Evolutionary conservation across 805 yeast genomes (phyloP), one percentile per base, ranked within the genome.

Genomic region (Hanseniaspora valbyensis): DNA sequence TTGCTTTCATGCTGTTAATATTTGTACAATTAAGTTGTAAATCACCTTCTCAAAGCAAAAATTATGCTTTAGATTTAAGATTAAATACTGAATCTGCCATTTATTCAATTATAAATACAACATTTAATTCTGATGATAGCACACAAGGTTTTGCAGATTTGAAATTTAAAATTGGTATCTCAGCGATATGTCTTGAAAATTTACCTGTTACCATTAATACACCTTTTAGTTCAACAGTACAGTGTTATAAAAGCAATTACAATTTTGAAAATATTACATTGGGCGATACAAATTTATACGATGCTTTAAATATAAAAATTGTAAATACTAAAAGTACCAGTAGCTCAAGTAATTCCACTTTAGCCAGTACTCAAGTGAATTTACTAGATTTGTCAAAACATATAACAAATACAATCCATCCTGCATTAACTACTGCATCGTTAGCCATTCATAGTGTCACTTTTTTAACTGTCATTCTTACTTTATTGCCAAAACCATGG

Each of bases 21-120:
- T 80, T 78, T 59, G 63, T 80, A 5, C 62, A 80, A 12, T 58
- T 78, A 5, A 83, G 87, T 2, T 77, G 83, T 49, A 69, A 74
- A 19, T 66, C 66, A 18, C 51, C 67, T 0, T 53, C 65, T 4
- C 39, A 64, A 0, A 62, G 71, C 0, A 67, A 74, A 1, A 72
- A 36, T 10, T 75, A 0, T 80, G 69, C 54, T 58, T 80, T 44
- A 68, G 67, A 70, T 42, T 71, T 74, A 54, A 57, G 62, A 44
- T 77, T 76, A 64, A 74, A 79, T 55, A 52, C 64, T 19, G 58
- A 71, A 1, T 74, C 81, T 0, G 57, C 72, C 1, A 59, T 75
- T 43, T 73, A 61, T 54, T 56, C 68, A 10, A 61, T 69, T 42
- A 67, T 76, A 25, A 55, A 68, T 53, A 56, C 63, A 0, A 69